Conservation (phyloP, 179 eudicot genomes). For the Patellifolia procumbens region DNA sequence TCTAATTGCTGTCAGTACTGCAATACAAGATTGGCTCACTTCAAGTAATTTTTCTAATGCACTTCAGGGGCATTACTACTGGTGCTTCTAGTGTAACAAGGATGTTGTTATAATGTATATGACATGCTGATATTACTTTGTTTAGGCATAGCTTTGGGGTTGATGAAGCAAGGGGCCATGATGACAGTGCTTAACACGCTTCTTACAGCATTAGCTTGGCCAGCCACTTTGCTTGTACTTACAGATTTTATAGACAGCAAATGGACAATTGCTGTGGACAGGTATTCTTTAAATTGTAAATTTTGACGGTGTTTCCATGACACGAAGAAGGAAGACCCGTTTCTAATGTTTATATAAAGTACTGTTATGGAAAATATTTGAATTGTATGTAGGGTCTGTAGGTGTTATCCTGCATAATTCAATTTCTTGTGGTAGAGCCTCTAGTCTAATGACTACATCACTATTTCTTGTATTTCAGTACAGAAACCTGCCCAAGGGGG, state of each 20-base stretch:
- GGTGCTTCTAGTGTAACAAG: not conserved
- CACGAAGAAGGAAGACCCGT: not conserved
- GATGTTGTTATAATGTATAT: not conserved
- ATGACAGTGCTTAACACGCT: slow-evolving; percentile 83
- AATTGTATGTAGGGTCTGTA: too few relatives aligned
- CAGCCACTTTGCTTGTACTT: slow-evolving; percentile 72
- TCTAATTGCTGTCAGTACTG: slow-evolving; percentile 94
- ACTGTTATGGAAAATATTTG: not conserved
- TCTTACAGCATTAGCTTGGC: slow-evolving; percentile 93
- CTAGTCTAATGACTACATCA: not conserved
- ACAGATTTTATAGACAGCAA: slow-evolving; percentile 95
- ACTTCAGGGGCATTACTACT: slow-evolving; percentile 6
- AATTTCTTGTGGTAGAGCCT: not conserved
- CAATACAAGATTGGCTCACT: slow-evolving; percentile 95
- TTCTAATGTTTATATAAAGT: slow-evolving; percentile 1
- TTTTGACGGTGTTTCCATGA: not conserved
- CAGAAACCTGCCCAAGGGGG: not conserved
- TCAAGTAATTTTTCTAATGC: slow-evolving; percentile 57
- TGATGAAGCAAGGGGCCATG: slow-evolving; percentile 98
- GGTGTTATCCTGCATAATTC: not conserved
- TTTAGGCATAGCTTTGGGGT: slow-evolving; percentile 67
- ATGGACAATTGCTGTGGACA: slow-evolving; percentile 91
- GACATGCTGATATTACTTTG: slow-evolving; percentile 33
- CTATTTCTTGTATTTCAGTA: not conserved
- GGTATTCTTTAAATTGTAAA: slow-evolving; percentile 48